Percentiles rank a stretch among this genome's conserved stretches.
Evolutionary conservation across 257 asterid genomes (phyloP).

Genomic region (Thymus quinquecostatus): DNA sequence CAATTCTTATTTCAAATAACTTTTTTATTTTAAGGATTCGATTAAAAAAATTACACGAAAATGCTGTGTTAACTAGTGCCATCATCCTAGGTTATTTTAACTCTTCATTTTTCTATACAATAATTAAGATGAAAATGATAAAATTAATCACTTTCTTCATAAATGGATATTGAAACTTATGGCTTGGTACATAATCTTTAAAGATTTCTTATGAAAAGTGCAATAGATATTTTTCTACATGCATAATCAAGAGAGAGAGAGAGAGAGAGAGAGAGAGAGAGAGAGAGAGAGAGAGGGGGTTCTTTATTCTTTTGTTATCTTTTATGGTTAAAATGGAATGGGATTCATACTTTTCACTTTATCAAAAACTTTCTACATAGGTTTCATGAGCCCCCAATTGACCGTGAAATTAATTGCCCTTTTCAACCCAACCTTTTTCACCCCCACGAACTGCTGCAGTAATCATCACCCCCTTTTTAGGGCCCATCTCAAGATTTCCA

Average conservation of each 20-base stretch:
- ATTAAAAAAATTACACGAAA: no score
- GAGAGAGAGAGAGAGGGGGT: background rate
- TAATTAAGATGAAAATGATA: no score
- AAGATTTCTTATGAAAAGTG: no score
- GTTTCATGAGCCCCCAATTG: constrained; percentile 34
- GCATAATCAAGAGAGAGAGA: background rate
- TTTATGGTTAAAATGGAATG: background rate
- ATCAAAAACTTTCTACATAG: constrained; percentile 31
- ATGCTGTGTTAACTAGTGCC: no score
- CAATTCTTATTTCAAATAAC: no score
- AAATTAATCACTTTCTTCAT: no score
- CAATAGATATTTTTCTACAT: background rate
- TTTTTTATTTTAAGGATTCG: no score
- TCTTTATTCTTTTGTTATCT: background rate
- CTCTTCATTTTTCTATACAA: no score
- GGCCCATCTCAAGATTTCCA: constrained; percentile 14
- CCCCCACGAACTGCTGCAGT: constrained; percentile 3
- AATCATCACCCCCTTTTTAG: constrained; percentile 30
- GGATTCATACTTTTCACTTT: constrained; percentile 30
- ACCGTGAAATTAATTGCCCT: constrained; percentile 26
- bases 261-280: background rate
- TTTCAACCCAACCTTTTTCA: constrained; percentile 32
- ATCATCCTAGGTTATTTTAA: no score
- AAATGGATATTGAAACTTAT: no score
- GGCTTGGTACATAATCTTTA: no score